Evolutionary conservation across 371 early-diverging fungal species (phyloP), one percentile per base, ranked within the genome.

Genomic region (Actinomucor elegans): DNA sequence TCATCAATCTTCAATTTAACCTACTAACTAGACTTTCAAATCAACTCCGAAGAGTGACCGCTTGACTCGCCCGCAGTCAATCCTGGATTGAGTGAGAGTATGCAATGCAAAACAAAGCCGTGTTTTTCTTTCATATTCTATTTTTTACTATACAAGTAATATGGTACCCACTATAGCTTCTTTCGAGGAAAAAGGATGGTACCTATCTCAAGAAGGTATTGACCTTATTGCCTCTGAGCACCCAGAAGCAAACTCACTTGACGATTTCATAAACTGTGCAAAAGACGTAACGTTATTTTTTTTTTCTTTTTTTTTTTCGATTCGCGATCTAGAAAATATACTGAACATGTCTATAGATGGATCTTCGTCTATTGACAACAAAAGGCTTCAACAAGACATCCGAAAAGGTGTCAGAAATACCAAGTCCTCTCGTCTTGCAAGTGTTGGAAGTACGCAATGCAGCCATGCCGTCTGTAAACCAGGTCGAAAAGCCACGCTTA

Each of bases 311-410:
- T n/a, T n/a, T n/a, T n/a, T n/a, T n/a, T n/a, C n/a, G n/a, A n/a
- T n/a, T n/a, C n/a, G n/a, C n/a, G n/a, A n/a, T n/a, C n/a, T n/a
- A n/a, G n/a, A n/a, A n/a, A n/a, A n/a, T n/a, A n/a, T n/a, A n/a
- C n/a, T n/a, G n/a, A n/a, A n/a, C n/a, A n/a, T n/a, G n/a, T n/a
- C 18, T 31, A 32, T 55, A 77, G 77, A 64, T 46, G 20, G 77
- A 77, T 48, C 43, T 77, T 23, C 64, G 69, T 10, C 53, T 60
- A 1, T 53, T 77, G 14, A 57, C 59, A 9, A 51, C 38, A 20
- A 58, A 67, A 31, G 63, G 60, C 0, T 66, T 66, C n/a, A 57
- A 53, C 3, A 61, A 63, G 35, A 60, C 37, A 17, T 46, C 43
- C 20, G 52, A 59, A 15, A 58, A 48, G 29, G 17, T 35, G 7